phyloP scores from a whole-genome alignment of 345 rosid genomes.

The Aquilaria malaccensis region DNA sequence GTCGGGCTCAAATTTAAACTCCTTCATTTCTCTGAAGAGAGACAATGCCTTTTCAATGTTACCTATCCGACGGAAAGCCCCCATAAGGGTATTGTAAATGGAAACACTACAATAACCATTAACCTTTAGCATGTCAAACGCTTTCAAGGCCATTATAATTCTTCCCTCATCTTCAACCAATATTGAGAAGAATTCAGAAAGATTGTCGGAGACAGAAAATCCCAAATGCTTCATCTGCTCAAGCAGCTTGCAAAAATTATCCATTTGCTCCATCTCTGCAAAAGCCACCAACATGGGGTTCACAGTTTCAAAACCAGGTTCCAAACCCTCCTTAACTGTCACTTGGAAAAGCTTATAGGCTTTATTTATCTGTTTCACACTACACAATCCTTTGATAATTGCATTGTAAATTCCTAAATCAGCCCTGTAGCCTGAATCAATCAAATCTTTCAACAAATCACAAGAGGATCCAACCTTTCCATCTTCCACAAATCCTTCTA shows the following conservation, averaged over 20 bases:
- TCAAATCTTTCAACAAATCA: conserved; percentile 71
- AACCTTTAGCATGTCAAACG: conserved; percentile 45
- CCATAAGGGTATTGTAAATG: conserved; percentile 62
- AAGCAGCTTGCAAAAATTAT: conserved; percentile 45
- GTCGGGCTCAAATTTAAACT: conserved; percentile 40
- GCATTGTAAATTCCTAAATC: conserved; percentile 79
- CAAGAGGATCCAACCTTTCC: conserved; percentile 63
- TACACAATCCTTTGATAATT: conserved; percentile 70
- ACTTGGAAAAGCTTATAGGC: conserved; percentile 62
- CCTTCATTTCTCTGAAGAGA: conserved; percentile 48
- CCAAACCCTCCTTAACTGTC: conserved; percentile 54
- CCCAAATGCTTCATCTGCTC: conserved; percentile 45
- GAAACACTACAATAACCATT: conserved; percentile 54
- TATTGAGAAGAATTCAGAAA: conserved; percentile 48
- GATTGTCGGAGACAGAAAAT: conserved; percentile 47
- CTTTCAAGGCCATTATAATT: conserved; percentile 43
- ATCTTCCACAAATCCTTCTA: conserved; percentile 60
- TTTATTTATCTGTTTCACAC: conserved; percentile 51
- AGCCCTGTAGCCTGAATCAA: conserved; percentile 77
- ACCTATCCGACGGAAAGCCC: conserved; percentile 43
- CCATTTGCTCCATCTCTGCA: conserved; percentile 46
- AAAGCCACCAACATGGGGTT: conserved; percentile 67
- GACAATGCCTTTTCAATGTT: conserved; percentile 51
- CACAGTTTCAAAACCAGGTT: conserved; percentile 55
- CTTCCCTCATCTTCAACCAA: conserved; percentile 45